Base-by-base conservation (phyloP, 306 rosid species). In the Vigna angularis region DNA sequence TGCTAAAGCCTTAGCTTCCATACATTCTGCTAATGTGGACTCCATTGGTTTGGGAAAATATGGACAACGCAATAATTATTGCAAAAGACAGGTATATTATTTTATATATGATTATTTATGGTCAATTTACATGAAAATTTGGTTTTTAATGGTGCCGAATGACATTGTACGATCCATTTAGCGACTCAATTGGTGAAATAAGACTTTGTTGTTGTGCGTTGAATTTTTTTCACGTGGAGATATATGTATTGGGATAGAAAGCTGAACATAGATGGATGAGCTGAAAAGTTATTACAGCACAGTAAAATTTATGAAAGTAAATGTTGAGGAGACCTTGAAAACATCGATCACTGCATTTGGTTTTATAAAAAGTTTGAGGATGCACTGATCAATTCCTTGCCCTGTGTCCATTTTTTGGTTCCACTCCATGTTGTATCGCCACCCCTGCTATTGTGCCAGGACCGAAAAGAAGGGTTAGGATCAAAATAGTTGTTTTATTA, bases 21-120 rank as follows among this genome's bases (percentile, higher is more conserved):
- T 95, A 16, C 98, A 95, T 86, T 87, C 96, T 71, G 87, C 80
- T 68, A 83, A 90, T 57, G 93, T 93, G 75, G 93, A 93, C 59
- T 83, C 90, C 71, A 86, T 95, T 66, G 94, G 98, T 67, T 86
- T 95, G 47, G 97, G 90, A 71, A 93, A 87, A 32, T 95, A 77
- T 65, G 99, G 99, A 76, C 89, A 83, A 15, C 91, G 84, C 7
- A 79, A 88, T 40, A 86, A 86, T 82, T 95, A 93, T 80, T 93
- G 99, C 86, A 91, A 84, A 85, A 89, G 98, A 81, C 98, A 93
- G 96, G 98, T 91, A 14, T n/a, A 12, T 79, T 74, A 45, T 57
- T 59, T 49, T 1, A 14, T 17, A 14, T 17, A 61, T 66, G 65
- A 40, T 15, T 55, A 17, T 75, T 65, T 57, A 14, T 17, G 63